phyloP scores from a whole-genome alignment of 371 early-diverging fungal species.

The Choanephora cucurbitarum region DNA sequence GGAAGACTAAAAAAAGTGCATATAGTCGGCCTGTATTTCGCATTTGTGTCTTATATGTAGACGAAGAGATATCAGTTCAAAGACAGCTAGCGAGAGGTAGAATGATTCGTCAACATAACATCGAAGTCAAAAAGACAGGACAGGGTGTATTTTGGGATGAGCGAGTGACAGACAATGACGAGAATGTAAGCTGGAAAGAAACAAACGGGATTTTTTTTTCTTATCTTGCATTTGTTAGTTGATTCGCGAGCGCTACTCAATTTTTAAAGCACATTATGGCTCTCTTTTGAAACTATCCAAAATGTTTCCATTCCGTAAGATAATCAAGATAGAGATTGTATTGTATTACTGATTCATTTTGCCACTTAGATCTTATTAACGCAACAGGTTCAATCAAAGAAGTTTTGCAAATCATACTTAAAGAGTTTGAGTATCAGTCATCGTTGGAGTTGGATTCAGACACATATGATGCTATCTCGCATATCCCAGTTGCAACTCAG shows the following conservation, averaged over 20 bases:
- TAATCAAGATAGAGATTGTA: not conserved
- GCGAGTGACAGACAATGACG: conserved; percentile 68
- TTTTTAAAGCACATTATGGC: conserved; percentile 69
- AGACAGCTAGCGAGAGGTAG: conserved; percentile 63
- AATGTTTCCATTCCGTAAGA: conserved; percentile 72
- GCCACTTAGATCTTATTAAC: conserved; percentile 57
- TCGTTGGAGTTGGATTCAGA: conserved; percentile 63
- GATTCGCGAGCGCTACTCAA: conserved; percentile 65
- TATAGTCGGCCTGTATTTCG: conserved; percentile 65
- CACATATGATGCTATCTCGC: conserved; percentile 67
- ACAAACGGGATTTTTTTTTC: not conserved
- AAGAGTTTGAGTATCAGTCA: conserved; percentile 71
- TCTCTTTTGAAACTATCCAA: conserved; percentile 62
- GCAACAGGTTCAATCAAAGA: conserved; percentile 67
- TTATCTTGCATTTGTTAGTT: conserved; percentile 28
- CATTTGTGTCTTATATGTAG: conserved; percentile 68
- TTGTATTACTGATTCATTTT: not conserved
- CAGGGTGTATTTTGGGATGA: conserved; percentile 68
- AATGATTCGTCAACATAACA: conserved; percentile 63
- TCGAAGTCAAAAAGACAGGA: conserved; percentile 58
- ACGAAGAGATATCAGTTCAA: conserved; percentile 65
- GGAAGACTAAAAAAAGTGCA: no score
- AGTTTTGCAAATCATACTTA: conserved; percentile 64
- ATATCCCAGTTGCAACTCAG: conserved; percentile 65
- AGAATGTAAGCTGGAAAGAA: conserved; percentile 46